Percentiles rank a stretch among this genome's conserved stretches.
Conservation (phyloP, 352 stramenopile species). For the Pseudoperonospora humuli region DNA sequence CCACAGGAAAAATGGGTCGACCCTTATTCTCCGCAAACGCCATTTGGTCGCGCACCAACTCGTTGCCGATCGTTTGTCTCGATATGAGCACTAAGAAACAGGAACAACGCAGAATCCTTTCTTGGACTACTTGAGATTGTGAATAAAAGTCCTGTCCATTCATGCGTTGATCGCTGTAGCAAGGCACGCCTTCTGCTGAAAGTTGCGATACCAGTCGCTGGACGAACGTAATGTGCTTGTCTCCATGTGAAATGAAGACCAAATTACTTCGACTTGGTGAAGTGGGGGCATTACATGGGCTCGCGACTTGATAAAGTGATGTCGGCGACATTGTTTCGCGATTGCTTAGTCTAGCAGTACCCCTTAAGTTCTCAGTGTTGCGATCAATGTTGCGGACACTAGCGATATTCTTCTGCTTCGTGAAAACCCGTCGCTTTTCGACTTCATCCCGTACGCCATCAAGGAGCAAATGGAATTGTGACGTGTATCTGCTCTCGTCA, state of each 20-base stretch:
- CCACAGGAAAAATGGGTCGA: slow-evolving; percentile 69
- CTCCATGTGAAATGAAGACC: slow-evolving; percentile 79
- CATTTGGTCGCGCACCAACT: slow-evolving; percentile 76
- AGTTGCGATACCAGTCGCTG: slow-evolving; percentile 58
- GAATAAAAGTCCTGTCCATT: slow-evolving; percentile 59
- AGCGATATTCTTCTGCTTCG: slow-evolving; percentile 35
- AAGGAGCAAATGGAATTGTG: slow-evolving; percentile 66
- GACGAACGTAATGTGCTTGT: slow-evolving; percentile 66
- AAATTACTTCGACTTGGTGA: slow-evolving; percentile 51
- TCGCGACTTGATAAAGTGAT: slow-evolving; percentile 12
- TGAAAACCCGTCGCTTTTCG: slow-evolving; percentile 53
- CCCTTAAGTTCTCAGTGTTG: no score
- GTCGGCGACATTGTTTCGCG: no score
- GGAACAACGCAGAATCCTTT: slow-evolving; percentile 71
- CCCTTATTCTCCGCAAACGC: slow-evolving; percentile 81
- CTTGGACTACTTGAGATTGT: slow-evolving; percentile 62
- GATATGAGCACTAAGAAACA: slow-evolving; percentile 74
- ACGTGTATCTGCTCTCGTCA: slow-evolving; percentile 53
- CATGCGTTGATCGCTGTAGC: slow-evolving; percentile 57
- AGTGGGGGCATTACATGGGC: no score
- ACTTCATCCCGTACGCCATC: slow-evolving; percentile 81
- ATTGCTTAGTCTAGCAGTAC: no score
- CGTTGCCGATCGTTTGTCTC: slow-evolving; percentile 52
- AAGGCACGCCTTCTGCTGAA: slow-evolving; percentile 42
- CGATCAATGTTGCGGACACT: slow-evolving; percentile 20